phyloP scores from a whole-genome alignment of 2,329 filamentous ascomycete species.

The Fusarium sp. region DNA sequence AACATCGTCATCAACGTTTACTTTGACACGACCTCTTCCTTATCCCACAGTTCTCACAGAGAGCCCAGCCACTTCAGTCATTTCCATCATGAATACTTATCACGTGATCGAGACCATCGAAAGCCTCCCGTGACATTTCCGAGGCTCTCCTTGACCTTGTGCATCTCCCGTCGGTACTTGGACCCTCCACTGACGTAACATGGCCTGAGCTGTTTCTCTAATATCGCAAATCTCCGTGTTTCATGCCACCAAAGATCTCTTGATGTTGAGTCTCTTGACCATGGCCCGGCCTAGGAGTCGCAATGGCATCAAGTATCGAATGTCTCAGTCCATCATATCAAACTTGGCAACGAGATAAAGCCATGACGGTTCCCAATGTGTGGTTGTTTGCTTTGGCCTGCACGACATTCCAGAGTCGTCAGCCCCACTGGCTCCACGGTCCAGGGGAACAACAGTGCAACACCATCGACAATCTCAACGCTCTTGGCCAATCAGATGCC shows the following conservation, averaged over 20 bases:
- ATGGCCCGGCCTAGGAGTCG: background rate
- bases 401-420: conserved; percentile 46
- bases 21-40: background rate
- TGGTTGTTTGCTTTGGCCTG: conserved; percentile 46
- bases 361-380: conserved; percentile 19
- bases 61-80: conserved; percentile 1
- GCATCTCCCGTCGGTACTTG: conserved; percentile 47
- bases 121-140: conserved; percentile 45
- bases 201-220: conserved; percentile 27
- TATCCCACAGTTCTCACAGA: background rate
- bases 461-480: conserved; percentile 36
- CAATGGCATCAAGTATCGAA: background rate
- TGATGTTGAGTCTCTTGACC: background rate
- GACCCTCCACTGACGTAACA: conserved; percentile 34
- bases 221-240: conserved; percentile 22
- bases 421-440: conserved; percentile 45
- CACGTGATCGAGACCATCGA: conserved; percentile 31
- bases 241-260: background rate
- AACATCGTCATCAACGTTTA: background rate
- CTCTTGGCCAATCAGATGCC: conserved; percentile 37
- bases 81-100: background rate
- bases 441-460: conserved; percentile 34
- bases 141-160: conserved; percentile 47
- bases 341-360: conserved; percentile 16
- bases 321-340: conserved; percentile 2